Percentiles rank a stretch among this genome's conserved stretches.
Evolutionary conservation across 305 asterid species (phyloP).

Genomic region (Solanum hybrid): DNA sequence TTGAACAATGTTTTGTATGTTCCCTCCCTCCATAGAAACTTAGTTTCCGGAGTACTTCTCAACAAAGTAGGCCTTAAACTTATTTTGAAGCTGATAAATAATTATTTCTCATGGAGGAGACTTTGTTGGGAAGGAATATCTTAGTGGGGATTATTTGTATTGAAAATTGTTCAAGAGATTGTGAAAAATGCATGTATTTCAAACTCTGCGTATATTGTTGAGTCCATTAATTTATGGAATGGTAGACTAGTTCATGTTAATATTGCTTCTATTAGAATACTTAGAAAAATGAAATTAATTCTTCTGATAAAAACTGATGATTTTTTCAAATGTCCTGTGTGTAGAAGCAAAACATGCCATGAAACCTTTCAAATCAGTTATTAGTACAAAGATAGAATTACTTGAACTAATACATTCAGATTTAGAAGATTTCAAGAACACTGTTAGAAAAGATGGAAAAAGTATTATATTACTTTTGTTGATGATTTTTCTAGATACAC

Average conservation of each 20-base stretch:
- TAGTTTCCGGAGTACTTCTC: not conserved
- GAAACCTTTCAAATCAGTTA: not conserved
- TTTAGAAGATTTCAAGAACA: not conserved
- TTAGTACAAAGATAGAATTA: not conserved
- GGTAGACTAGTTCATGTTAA: not conserved
- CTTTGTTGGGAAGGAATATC: not conserved
- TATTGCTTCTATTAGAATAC: not conserved
- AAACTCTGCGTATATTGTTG: no score
- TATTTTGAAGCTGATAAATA: no score
- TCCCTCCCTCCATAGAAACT: not conserved
- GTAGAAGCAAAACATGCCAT: not conserved
- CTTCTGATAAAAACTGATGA: not conserved
- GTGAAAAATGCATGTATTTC: not conserved
- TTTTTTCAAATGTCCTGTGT: not conserved
- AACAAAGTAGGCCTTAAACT: not conserved
- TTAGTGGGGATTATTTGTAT: not conserved
- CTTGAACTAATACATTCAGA: not conserved
- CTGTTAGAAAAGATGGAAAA: not conserved
- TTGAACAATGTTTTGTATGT: not conserved
- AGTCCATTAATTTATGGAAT: not conserved
- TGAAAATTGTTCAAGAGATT: not conserved
- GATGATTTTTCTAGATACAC: not conserved
- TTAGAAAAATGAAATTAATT: not conserved
- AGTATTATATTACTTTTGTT: not conserved
- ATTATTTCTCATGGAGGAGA: not conserved